Evolutionary conservation across 345 rosid genomes (phyloP).

Genomic region (Euphorbia tirucalli): DNA sequence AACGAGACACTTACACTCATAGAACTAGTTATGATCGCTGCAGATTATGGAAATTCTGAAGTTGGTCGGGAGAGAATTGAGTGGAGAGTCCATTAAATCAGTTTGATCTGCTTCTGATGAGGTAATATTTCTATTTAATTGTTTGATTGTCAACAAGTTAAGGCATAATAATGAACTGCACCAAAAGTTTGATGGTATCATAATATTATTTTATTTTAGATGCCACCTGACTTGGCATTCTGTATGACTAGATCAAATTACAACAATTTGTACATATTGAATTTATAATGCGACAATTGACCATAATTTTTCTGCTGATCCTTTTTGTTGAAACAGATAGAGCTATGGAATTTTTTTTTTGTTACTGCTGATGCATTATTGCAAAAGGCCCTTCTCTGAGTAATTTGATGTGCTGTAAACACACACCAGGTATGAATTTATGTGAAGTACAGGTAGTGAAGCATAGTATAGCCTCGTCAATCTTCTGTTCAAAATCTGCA

Average conservation of each 20-base stretch:
- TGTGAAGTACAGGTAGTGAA: background rate
- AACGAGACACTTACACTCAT: background rate
- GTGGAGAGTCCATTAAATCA: slow-evolving; percentile 49
- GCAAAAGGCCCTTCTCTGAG: background rate
- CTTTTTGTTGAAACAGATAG: slow-evolving; percentile 20
- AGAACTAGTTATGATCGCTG: slow-evolving; percentile 15
- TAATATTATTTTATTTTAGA: background rate
- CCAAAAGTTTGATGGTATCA: background rate
- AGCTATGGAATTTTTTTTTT: background rate
- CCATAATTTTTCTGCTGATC: background rate
- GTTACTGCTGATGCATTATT: background rate
- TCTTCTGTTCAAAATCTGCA: background rate
- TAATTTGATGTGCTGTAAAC: background rate
- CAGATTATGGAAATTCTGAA: slow-evolving; percentile 84
- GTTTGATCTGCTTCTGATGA: slow-evolving; percentile 24
- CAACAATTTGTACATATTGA: background rate
- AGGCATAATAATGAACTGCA: background rate
- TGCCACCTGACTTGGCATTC: background rate
- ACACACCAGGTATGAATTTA: background rate
- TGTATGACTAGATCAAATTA: background rate
- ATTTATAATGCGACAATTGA: background rate
- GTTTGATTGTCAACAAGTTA: background rate
- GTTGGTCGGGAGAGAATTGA: slow-evolving; percentile 77
- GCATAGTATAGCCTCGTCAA: too few relatives aligned
- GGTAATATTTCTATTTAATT: slow-evolving; percentile 19